Evolutionary conservation across 768 basidiomycete species (phyloP).

Genomic region (Phaeolepiota aurea): DNA sequence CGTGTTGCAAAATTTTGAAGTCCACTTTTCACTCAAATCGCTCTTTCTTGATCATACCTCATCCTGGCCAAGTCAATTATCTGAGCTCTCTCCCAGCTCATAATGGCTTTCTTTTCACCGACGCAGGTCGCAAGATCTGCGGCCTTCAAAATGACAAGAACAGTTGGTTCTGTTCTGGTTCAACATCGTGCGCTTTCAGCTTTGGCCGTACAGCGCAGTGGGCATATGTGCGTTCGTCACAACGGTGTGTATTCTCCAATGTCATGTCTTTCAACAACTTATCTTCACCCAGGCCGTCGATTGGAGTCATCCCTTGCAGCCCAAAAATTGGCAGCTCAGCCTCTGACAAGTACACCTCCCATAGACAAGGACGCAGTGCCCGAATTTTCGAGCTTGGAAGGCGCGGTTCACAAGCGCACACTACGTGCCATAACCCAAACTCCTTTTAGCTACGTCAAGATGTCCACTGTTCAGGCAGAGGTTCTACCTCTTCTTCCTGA

Average conservation of each 20-base stretch:
- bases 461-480: constrained; percentile 78
- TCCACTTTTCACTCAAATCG: not conserved
- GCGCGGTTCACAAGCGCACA: constrained; percentile 27
- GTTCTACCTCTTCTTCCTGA: constrained; percentile 72
- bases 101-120: constrained; percentile 14
- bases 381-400: constrained; percentile 27
- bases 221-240: not conserved
- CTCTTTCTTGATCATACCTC: no score
- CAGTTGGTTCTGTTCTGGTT: constrained; percentile 14
- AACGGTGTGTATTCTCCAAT: not conserved
- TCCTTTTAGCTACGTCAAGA: constrained; percentile 61
- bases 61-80: not conserved
- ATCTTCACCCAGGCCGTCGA: constrained; percentile 1
- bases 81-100: constrained; percentile 7
- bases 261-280: not conserved
- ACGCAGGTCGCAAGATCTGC: constrained; percentile 13
- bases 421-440: constrained; percentile 51
- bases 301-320: not conserved
- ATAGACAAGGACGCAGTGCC: constrained; percentile 9
- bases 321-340: not conserved
- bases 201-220: constrained; percentile 11
- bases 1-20: not conserved
- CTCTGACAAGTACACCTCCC: not conserved
- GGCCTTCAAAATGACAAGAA: constrained; percentile 9
- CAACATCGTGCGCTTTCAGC: constrained; percentile 14